Evolutionary conservation across 306 rosid genomes (phyloP).

Genomic region (Cicer bijugum): DNA sequence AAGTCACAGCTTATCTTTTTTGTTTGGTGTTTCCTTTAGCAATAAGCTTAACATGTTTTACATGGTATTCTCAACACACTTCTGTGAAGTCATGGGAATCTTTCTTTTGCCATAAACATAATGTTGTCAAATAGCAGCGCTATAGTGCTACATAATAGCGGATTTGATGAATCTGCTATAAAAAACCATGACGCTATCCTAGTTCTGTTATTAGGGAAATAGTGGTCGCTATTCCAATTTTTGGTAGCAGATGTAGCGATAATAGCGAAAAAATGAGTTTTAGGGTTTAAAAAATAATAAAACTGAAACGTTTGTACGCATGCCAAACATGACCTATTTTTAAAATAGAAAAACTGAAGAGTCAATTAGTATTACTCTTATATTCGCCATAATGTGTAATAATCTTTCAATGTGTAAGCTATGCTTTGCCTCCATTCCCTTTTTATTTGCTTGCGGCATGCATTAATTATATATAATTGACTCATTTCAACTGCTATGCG

Average conservation of each 20-base stretch:
- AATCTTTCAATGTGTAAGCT: not conserved
- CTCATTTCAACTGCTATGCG: not conserved
- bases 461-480: not conserved
- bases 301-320: not conserved
- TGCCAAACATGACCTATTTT: constrained; percentile 9
- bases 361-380: not conserved
- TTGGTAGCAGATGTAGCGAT: not conserved
- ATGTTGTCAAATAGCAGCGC: not conserved
- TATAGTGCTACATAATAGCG: not conserved
- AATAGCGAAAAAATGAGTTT: not conserved
- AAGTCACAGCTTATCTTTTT: constrained; percentile 16
- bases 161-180: not conserved
- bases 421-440: constrained; percentile 1
- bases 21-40: constrained; percentile 28
- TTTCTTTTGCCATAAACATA: not conserved
- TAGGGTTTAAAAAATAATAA: not conserved
- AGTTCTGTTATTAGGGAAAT: not conserved
- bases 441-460: constrained; percentile 1
- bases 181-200: not conserved
- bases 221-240: not conserved
- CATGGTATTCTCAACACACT: constrained; percentile 6
- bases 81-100: constrained; percentile 18
- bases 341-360: not conserved
- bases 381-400: not conserved
- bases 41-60: constrained; percentile 31